A percentile compares a stretch with the other conserved stretches of the same genome.
These are phyloP conservation scores for Priceomyces castillae DNA, from an alignment of 805 yeast species.

Conservation along the genomic window DNA sequence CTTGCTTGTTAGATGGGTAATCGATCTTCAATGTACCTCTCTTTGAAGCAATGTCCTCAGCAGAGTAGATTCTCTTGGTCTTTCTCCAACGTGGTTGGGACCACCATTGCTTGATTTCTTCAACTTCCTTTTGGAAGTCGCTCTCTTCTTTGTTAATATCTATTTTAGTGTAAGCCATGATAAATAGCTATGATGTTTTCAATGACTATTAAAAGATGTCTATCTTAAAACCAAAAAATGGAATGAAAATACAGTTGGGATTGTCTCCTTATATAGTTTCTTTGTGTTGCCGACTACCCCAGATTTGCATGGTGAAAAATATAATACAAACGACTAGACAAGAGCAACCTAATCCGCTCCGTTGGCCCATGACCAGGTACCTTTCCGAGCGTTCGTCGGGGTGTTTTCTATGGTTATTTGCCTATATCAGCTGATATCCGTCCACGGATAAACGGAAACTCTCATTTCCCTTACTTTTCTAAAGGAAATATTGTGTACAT, in stretches of 20 bases:
- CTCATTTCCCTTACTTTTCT: no score
- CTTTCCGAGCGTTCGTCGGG: neutral
- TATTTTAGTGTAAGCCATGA: conserved; percentile 55
- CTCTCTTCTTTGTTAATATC: conserved; percentile 61
- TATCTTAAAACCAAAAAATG: neutral
- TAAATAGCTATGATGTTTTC: conserved; percentile 3
- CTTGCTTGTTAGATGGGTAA: conserved; percentile 75
- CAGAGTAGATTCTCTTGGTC: conserved; percentile 82
- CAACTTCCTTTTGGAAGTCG: conserved; percentile 64
- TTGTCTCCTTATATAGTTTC: conserved; percentile 3
- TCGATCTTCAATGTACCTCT: conserved; percentile 74
- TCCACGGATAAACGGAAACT: conserved; percentile 4
- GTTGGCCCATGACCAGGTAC: conserved; percentile 2
- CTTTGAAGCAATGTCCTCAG: conserved; percentile 86
- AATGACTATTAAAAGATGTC: neutral
- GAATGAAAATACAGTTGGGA: neutral
- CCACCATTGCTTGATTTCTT: conserved; percentile 88
- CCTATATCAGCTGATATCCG: neutral
- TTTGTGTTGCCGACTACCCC: conserved; percentile 1
- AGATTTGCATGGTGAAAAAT: conserved; percentile 5
- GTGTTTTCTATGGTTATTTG: no score
- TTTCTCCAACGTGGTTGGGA: conserved; percentile 84
- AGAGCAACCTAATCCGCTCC: conserved; percentile 2
- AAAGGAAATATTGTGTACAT: no score
- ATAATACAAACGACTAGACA: neutral